These are phyloP conservation scores for Chlorella sp. DNA, from an alignment of 139 green algal species.

Conservation along the genomic window DNA sequence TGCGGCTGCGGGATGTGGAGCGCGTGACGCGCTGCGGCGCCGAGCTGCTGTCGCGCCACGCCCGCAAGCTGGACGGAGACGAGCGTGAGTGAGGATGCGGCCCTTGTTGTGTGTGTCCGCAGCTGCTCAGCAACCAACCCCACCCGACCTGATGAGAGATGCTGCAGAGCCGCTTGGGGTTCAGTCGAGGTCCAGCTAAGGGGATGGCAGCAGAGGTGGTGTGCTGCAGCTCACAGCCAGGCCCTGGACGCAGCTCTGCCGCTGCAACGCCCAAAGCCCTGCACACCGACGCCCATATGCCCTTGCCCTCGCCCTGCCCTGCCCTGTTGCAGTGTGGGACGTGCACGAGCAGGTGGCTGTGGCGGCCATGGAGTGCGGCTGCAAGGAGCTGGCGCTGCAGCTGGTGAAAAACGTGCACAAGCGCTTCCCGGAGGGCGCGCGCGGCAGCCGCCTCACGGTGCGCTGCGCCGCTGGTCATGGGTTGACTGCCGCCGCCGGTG, in stretches of 20 bases:
- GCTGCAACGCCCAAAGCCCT: too few species aligned
- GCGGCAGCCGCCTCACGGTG: slow-evolving; percentile 73
- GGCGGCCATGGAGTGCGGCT: slow-evolving; percentile 69
- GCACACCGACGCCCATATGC: too few species aligned
- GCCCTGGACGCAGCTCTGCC: too few species aligned
- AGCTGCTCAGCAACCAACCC: too few species aligned
- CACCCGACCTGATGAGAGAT: too few species aligned
- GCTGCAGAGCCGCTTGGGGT: background rate
- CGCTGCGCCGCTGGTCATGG: background rate
- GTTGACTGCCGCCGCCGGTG: too few species aligned
- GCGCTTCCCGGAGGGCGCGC: slow-evolving; percentile 73
- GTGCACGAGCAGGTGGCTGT: slow-evolving; percentile 84
- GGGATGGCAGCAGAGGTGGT: background rate
- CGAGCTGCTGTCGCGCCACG: slow-evolving; percentile 58
- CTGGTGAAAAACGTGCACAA: slow-evolving; percentile 63
- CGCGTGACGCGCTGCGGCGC: slow-evolving; percentile 63
- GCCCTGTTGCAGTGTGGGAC: slow-evolving; percentile 72
- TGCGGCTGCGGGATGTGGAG: slow-evolving; percentile 61
- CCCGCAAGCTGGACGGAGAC: slow-evolving; percentile 24
- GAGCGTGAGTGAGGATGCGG: slow-evolving; percentile 47
- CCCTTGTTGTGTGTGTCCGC: too few species aligned
- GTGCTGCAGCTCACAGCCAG: background rate
- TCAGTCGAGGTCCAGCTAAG: background rate
- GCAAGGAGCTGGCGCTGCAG: slow-evolving; percentile 53
- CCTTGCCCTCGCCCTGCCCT: background rate